phyloP scores from a whole-genome alignment of 73 alveolate species.

The Tetrahymena malaccensis region DNA sequence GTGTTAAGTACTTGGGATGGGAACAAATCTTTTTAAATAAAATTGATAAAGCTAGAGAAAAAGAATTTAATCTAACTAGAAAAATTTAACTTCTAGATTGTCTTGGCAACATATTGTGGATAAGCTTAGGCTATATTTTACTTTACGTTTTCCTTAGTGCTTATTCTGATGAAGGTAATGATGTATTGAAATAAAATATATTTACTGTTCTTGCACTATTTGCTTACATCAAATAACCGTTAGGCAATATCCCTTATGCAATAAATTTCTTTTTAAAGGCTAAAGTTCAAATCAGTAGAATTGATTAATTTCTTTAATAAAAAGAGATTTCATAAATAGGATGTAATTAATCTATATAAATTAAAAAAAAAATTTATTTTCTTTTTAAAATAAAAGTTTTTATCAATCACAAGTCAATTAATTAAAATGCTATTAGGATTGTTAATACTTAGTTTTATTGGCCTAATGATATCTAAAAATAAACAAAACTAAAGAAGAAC shows the following conservation, averaged over 20 bases:
- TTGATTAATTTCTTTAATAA: neutral
- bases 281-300: conserved; percentile 5
- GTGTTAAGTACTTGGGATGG: conserved; percentile 22
- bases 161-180: neutral
- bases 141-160: neutral
- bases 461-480: neutral
- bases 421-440: neutral
- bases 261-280: conserved; percentile 8
- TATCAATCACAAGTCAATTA: neutral
- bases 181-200: conserved; percentile 3
- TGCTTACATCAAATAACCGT: neutral
- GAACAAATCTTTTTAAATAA: conserved; percentile 18
- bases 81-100: neutral
- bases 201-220: conserved; percentile 18
- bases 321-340: neutral
- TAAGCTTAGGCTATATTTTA: conserved; percentile 17
- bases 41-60: conserved; percentile 3
- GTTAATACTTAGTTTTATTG: neutral
- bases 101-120: conserved; percentile 29
- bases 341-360: neutral
- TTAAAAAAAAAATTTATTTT: neutral
- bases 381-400: neutral
- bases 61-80: neutral
- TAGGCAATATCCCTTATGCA: conserved; percentile 28
- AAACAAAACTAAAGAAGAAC: neutral